Evolutionary conservation across 768 basidiomycete genomes (phyloP).

Genomic region (Trametes elegans): DNA sequence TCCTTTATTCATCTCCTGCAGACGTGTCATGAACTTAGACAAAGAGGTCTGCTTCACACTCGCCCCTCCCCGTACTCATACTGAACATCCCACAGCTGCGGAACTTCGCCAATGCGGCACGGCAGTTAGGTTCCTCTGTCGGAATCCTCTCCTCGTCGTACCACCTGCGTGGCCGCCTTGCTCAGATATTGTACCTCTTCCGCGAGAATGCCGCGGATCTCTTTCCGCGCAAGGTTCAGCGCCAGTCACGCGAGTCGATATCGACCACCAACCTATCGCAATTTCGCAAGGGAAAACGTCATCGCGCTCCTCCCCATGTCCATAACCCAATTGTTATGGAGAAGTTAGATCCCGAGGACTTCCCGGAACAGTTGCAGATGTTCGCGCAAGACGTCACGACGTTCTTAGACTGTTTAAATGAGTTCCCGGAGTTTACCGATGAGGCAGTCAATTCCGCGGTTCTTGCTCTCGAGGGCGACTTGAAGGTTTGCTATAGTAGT

Average conservation of each 20-base stretch:
- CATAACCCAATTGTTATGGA: conserved; percentile 53
- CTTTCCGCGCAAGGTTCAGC: conserved; percentile 65
- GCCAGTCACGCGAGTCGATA: conserved; percentile 37
- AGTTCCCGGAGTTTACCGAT: conserved; percentile 77
- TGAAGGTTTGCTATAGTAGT: conserved; percentile 42
- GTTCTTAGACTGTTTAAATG: conserved; percentile 69
- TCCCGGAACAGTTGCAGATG: conserved; percentile 61
- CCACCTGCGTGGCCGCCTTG: conserved; percentile 66
- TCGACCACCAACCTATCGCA: conserved; percentile 37
- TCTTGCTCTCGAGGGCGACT: conserved; percentile 63
- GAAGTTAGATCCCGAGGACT: conserved; percentile 59
- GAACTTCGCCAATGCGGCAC: conserved; percentile 73
- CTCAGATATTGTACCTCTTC: conserved; percentile 68
- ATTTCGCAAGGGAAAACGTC: conserved; percentile 30
- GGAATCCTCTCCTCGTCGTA: conserved; percentile 74
- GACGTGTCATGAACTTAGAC: conserved; percentile 61
- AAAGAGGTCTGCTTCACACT: conserved; percentile 46
- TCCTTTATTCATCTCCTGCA: conserved; percentile 22
- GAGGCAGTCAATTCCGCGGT: conserved; percentile 71
- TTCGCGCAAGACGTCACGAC: conserved; percentile 66
- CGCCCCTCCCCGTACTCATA: not conserved
- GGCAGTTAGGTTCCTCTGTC: conserved; percentile 74
- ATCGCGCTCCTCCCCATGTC: conserved; percentile 42
- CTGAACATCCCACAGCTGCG: conserved; percentile 48
- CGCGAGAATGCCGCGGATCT: conserved; percentile 74